Percentiles rank a stretch among this genome's conserved stretches.
phyloP scores from a whole-genome alignment of 495 filamentous ascomycete genomes.

The Darksidea phi region DNA sequence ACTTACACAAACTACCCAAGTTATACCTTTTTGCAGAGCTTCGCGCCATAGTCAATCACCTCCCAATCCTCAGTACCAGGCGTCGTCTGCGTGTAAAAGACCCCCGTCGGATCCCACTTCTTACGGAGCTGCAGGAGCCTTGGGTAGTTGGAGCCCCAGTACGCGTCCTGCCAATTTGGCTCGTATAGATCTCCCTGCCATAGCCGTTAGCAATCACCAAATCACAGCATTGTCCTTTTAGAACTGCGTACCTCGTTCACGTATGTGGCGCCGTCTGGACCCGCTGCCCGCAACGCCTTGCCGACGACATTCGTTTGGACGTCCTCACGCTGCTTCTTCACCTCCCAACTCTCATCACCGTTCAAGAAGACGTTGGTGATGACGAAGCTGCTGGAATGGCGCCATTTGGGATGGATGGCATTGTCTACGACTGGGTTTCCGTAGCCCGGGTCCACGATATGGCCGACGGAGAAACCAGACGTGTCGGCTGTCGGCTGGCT shows the following conservation, averaged over 20 bases:
- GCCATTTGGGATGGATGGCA: slow-evolving; percentile 38
- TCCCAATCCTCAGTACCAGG: slow-evolving; percentile 35
- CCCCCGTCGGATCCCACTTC: slow-evolving; percentile 52
- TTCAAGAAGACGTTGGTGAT: slow-evolving; percentile 33
- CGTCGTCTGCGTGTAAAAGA: slow-evolving; percentile 53
- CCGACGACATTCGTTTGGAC: slow-evolving; percentile 28
- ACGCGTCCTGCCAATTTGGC: slow-evolving; percentile 61
- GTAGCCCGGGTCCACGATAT: slow-evolving; percentile 52
- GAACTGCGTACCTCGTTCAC: slow-evolving; percentile 33
- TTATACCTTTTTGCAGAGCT: slow-evolving; percentile 29
- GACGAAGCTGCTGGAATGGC: slow-evolving; percentile 31
- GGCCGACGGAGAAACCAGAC: slow-evolving; percentile 49
- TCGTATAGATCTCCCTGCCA: slow-evolving; percentile 56
- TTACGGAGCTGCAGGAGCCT: slow-evolving; percentile 54
- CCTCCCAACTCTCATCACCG: slow-evolving; percentile 18
- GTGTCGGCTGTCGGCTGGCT: slow-evolving; percentile 21
- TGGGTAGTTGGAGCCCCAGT: slow-evolving; percentile 59
- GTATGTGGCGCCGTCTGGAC: slow-evolving; percentile 32
- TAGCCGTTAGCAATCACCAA: slow-evolving; percentile 2
- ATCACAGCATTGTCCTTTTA: not conserved
- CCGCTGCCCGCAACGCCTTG: slow-evolving; percentile 25
- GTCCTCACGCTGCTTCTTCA: slow-evolving; percentile 11
- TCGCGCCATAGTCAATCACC: slow-evolving; percentile 31
- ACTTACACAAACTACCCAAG: too few species aligned
- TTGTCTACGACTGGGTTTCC: slow-evolving; percentile 32